Conservation (phyloP, 768 basidiomycete genomes). For the Coprinellus micaceus region DNA sequence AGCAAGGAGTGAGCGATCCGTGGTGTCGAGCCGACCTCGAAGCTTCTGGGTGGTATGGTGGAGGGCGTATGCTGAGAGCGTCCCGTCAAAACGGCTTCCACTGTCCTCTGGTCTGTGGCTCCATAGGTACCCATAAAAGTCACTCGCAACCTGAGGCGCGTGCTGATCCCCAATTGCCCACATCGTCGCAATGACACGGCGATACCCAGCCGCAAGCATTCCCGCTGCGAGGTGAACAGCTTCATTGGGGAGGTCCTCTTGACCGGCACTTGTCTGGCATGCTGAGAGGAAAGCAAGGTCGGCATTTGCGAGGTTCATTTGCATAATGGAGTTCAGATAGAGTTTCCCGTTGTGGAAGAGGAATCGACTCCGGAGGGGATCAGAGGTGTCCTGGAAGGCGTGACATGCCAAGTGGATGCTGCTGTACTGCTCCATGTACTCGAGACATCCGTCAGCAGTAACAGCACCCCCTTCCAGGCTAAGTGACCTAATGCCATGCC, state of each 20-base stretch:
- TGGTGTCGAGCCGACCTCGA: not conserved
- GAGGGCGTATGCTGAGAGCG: constrained; percentile 1
- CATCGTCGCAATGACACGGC: constrained; percentile 37
- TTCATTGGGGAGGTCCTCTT: constrained; percentile 17
- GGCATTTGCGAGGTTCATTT: constrained; percentile 6
- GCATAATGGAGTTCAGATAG: constrained; percentile 10
- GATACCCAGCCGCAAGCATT: constrained; percentile 29
- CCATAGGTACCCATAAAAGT: constrained; percentile 8
- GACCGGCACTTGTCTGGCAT: constrained; percentile 34
- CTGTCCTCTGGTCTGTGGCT: not conserved
- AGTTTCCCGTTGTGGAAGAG: constrained; percentile 18
- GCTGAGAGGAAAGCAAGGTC: constrained; percentile 38
- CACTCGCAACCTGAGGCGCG: constrained; percentile 11
- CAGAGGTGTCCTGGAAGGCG: constrained; percentile 22
- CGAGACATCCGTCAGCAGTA: not conserved
- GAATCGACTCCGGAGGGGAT: constrained; percentile 25
- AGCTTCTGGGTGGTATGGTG: constrained; percentile 5
- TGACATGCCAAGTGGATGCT: constrained; percentile 36
- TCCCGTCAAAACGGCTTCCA: not conserved
- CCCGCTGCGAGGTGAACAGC: constrained; percentile 36
- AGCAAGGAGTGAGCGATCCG: not conserved
- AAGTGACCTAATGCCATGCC: not conserved
- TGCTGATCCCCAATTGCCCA: constrained; percentile 29
- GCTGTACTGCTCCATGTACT: not conserved
- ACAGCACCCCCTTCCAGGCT: not conserved